These are phyloP conservation scores for Cystobasidium slooffiae DNA, from an alignment of 1,284 basidiomycete species.

Conservation along the genomic window DNA sequence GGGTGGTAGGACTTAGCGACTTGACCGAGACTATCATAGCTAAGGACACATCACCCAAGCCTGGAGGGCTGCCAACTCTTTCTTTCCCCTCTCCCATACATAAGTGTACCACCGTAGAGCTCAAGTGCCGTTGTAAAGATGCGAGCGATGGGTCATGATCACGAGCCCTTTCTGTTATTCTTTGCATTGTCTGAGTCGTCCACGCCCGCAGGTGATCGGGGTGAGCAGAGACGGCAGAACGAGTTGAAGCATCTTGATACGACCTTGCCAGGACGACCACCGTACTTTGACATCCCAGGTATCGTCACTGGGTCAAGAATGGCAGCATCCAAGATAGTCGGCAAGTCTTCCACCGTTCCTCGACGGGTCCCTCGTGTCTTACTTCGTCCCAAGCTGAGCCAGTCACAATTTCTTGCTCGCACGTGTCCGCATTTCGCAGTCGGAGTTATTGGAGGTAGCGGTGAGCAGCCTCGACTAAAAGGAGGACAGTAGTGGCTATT, in stretches of 20 bases:
- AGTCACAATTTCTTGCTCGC: slow-evolving; percentile 17
- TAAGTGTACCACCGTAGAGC: too few species aligned
- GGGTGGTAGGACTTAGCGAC: too few species aligned
- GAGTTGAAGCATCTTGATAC: neutral
- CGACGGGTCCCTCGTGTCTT: neutral
- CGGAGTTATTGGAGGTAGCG: slow-evolving; percentile 44
- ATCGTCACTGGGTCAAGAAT: neutral
- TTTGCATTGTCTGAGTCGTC: too few species aligned
- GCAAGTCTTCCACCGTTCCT: slow-evolving; percentile 10
- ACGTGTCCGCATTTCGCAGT: slow-evolving; percentile 30
- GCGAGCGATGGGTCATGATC: too few species aligned
- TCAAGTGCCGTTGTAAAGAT: too few species aligned
- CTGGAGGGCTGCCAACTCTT: too few species aligned
- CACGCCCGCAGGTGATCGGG: too few species aligned
- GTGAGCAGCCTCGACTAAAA: slow-evolving; percentile 15
- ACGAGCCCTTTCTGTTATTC: too few species aligned
- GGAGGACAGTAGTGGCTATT: neutral
- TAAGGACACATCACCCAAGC: too few species aligned
- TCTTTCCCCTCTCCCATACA: too few species aligned
- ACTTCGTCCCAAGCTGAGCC: slow-evolving; percentile 24
- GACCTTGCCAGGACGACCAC: neutral
- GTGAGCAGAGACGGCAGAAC: too few species aligned
- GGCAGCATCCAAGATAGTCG: slow-evolving; percentile 37
- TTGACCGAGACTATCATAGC: too few species aligned
- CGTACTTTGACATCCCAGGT: neutral